These are phyloP conservation scores for Plasmodium sp. DNA, from an alignment of 169 alveolate genomes.

Conservation along the genomic window DNA sequence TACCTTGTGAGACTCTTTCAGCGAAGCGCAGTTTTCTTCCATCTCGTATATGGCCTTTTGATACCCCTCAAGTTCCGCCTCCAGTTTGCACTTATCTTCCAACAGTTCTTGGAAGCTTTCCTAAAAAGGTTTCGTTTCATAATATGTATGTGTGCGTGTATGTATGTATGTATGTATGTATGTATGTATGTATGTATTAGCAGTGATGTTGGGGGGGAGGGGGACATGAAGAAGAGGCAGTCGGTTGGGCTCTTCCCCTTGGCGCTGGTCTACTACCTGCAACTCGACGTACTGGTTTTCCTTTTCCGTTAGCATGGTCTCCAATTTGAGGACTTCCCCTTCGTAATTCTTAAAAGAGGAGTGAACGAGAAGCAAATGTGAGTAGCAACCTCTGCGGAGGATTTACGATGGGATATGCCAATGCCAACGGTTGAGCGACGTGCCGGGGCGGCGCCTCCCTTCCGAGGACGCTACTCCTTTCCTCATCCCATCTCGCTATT, in stretches of 20 bases:
- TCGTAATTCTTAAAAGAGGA: slow-evolving; percentile 27
- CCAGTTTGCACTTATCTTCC: slow-evolving; percentile 41
- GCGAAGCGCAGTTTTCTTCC: slow-evolving; percentile 37
- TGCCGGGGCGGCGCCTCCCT: background rate
- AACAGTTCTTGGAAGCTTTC: slow-evolving; percentile 26
- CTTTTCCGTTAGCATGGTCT: slow-evolving; percentile 20
- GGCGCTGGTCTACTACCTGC: background rate
- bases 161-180: too few relatives aligned
- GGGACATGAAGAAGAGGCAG: background rate
- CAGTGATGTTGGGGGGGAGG: background rate
- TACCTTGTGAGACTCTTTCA: slow-evolving; percentile 57
- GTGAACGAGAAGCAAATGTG: background rate
- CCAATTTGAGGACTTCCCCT: slow-evolving; percentile 26
- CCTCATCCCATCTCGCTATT: background rate
- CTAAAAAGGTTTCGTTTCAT: background rate
- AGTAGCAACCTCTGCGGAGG: background rate
- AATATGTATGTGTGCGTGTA: too few relatives aligned
- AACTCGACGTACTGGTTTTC: slow-evolving; percentile 28
- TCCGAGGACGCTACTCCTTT: background rate
- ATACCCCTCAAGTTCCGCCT: slow-evolving; percentile 5
- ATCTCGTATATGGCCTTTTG: slow-evolving; percentile 55
- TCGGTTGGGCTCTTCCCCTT: background rate
- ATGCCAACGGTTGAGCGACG: background rate
- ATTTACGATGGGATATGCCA: background rate
- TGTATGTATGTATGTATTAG: too few relatives aligned